Percentiles rank a stretch among this genome's conserved stretches.
Evolutionary conservation across 2,329 filamentous ascomycete genomes (phyloP).

Genomic region (Epicoccum sorghinum): DNA sequence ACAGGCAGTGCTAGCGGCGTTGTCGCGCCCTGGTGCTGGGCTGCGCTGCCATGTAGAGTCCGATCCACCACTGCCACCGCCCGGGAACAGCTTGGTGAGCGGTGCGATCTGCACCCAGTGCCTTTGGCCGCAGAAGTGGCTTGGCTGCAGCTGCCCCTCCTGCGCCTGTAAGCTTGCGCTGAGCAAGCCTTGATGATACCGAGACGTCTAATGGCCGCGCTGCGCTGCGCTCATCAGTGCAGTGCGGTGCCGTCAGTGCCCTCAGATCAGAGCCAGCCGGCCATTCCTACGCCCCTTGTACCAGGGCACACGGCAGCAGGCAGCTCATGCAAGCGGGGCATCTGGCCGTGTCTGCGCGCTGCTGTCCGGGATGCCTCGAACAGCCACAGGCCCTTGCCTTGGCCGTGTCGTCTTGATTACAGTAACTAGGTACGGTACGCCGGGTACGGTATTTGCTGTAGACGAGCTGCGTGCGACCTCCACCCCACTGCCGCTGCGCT

Average conservation of each 20-base stretch:
- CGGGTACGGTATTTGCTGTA: background rate
- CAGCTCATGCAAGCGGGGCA: constrained; percentile 19
- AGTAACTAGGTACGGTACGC: background rate
- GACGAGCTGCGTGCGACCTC: constrained; percentile 5
- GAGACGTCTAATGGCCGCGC: too few species aligned
- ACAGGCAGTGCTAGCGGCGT: constrained; percentile 29
- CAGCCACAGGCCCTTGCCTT: constrained; percentile 13
- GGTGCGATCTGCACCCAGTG: constrained; percentile 26
- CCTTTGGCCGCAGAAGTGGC: constrained; percentile 15
- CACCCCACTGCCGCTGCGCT: background rate
- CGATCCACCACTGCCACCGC: constrained; percentile 31
- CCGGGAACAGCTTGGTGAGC: constrained; percentile 21
- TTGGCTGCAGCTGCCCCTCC: constrained; percentile 18
- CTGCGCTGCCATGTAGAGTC: constrained; percentile 16
- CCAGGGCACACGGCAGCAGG: constrained; percentile 16
- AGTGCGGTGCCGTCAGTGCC: too few species aligned
- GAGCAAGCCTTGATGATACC: constrained; percentile 4
- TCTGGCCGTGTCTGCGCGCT: constrained; percentile 17
- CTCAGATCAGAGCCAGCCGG: background rate
- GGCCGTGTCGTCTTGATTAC: constrained; percentile 18
- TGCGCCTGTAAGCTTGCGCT: constrained; percentile 25
- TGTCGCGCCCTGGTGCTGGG: constrained; percentile 19
- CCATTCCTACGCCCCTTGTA: constrained; percentile 22
- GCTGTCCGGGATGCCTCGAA: constrained; percentile 12
- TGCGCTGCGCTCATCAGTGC: too few species aligned